These are phyloP conservation scores for Monilinia fructicola DNA, from an alignment of 2,329 filamentous ascomycete species.

Conservation along the genomic window DNA sequence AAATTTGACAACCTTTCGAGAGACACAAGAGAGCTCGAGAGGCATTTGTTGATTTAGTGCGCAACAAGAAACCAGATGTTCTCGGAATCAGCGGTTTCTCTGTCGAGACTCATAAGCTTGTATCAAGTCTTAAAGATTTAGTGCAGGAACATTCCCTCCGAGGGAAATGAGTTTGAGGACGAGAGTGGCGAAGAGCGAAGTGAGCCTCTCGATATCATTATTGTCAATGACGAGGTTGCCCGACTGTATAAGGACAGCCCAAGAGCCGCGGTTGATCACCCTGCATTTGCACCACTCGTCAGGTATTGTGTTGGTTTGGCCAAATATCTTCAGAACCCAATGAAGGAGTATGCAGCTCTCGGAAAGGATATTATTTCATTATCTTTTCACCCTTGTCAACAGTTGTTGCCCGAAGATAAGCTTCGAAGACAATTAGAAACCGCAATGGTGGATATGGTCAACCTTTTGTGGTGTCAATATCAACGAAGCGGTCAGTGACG, in stretches of 20 bases:
- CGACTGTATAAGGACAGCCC: conserved; percentile 90
- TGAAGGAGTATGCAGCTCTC: conserved; percentile 94
- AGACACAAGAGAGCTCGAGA: conserved; percentile 65
- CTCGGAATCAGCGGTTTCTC: conserved; percentile 87
- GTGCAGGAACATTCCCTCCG: conserved; percentile 75
- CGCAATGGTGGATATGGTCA: conserved; percentile 98
- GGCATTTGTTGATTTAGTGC: conserved; percentile 75
- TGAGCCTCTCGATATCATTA: conserved; percentile 81
- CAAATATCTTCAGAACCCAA: conserved; percentile 89
- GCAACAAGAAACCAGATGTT: conserved; percentile 81
- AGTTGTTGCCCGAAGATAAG: conserved; percentile 84
- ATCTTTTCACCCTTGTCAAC: conserved; percentile 85
- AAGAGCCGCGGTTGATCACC: conserved; percentile 76
- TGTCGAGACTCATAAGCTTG: conserved; percentile 79
- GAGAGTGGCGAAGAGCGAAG: conserved; percentile 74
- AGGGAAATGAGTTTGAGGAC: conserved; percentile 80
- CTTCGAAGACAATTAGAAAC: conserved; percentile 84
- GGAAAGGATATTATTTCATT: conserved; percentile 85
- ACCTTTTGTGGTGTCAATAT: conserved; percentile 95
- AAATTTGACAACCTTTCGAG: conserved; percentile 76
- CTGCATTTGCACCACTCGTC: conserved; percentile 72
- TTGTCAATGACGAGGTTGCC: conserved; percentile 97
- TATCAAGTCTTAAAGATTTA: conserved; percentile 76
- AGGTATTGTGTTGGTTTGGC: conserved; percentile 89
- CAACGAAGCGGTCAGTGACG: conserved; percentile 81